Conservation (phyloP, 164 flowering plant species). For the Cinnamomum chago region DNA sequence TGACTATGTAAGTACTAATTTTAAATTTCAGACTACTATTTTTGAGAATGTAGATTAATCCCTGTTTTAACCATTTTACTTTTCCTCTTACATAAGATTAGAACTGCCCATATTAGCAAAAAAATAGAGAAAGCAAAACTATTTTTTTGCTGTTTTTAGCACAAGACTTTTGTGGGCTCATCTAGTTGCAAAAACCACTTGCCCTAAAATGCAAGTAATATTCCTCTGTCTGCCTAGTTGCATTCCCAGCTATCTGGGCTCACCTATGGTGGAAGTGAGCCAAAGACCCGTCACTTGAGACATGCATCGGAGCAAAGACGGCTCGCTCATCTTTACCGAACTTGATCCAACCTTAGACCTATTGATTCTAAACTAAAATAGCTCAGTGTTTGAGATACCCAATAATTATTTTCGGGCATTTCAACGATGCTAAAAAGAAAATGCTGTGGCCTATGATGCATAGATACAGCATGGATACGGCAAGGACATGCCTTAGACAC, state of each 20-base stretch:
- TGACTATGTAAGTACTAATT: slow-evolving; percentile 53
- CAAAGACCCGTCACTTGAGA: not conserved
- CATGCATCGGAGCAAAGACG: not conserved
- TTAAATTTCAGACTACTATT: not conserved
- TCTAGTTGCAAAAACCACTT: too few species aligned
- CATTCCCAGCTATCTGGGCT: not conserved
- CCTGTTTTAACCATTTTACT: not conserved
- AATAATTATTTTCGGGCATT: too few species aligned
- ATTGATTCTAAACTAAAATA: not conserved
- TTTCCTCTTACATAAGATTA: not conserved
- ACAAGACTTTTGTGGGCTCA: too few species aligned
- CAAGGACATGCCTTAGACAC: too few species aligned
- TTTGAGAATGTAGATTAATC: not conserved
- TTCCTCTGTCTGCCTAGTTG: not conserved
- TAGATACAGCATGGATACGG: too few species aligned
- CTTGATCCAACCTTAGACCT: not conserved
- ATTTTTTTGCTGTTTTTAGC: too few species aligned
- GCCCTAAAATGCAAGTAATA: not conserved
- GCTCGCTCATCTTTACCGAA: not conserved
- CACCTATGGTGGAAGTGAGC: not conserved
- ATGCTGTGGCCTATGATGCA: not conserved
- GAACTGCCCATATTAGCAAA: not conserved
- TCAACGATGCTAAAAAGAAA: not conserved
- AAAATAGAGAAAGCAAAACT: not conserved
- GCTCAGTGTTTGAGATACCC: not conserved